Evolutionary conservation across 1,284 basidiomycete species (phyloP).

Genomic region (Ganoderma leucocontextum): DNA sequence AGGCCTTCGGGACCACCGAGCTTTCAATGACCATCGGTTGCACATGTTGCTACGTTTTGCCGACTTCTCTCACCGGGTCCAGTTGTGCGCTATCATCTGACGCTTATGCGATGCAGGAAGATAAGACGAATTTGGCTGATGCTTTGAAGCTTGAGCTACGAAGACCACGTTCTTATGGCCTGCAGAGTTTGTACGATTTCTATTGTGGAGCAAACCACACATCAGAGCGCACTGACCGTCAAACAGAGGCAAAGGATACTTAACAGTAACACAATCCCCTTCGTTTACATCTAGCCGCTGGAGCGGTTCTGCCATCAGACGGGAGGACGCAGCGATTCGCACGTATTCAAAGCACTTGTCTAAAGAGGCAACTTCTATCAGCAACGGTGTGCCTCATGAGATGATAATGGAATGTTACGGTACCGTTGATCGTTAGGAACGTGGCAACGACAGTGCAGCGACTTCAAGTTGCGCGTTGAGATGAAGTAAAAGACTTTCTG

Average conservation of each 20-base stretch:
- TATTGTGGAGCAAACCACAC: neutral
- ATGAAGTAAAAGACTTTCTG: neutral
- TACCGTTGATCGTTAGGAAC: constrained; percentile 2
- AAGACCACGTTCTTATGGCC: neutral
- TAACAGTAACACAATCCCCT: neutral
- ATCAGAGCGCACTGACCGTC: neutral
- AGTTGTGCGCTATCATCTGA: neutral
- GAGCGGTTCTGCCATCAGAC: constrained; percentile 1
- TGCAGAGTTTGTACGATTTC: neutral
- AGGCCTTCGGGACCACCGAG: neutral
- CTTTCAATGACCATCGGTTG: neutral
- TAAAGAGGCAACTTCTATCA: constrained; percentile 4
- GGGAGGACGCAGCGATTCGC: neutral
- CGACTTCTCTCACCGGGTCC: constrained; percentile 1
- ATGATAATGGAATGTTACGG: neutral
- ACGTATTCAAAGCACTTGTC: neutral
- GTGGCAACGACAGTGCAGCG: neutral
- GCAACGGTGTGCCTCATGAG: neutral
- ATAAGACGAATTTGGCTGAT: neutral
- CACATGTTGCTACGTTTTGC: neutral
- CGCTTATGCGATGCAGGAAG: neutral
- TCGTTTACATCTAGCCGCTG: neutral
- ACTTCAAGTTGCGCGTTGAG: neutral
- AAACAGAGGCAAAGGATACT: neutral
- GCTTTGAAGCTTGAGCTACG: neutral